Evolutionary conservation across 352 stramenopile species (phyloP).

Genomic region (Pythium diclinum): DNA sequence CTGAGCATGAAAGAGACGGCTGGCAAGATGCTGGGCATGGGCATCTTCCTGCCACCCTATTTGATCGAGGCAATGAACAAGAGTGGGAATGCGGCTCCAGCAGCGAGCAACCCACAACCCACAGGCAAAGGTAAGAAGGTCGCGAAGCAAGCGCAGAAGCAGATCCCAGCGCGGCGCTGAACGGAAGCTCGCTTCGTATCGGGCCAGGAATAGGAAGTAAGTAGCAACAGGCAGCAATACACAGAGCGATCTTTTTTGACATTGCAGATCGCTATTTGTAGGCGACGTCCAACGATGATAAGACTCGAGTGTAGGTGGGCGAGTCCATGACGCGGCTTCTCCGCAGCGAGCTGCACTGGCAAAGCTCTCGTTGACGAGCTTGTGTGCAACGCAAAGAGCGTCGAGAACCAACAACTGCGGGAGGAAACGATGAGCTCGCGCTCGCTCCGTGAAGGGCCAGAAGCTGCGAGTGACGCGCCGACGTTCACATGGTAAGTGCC

Average conservation of each 20-base stretch:
- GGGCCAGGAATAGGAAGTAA: neutral
- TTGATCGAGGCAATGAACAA: slow-evolving; percentile 5
- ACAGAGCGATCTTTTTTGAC: neutral
- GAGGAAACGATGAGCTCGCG: slow-evolving; percentile 20
- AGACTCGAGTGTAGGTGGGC: neutral
- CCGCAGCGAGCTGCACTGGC: neutral
- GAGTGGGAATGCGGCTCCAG: neutral
- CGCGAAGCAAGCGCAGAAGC: neutral
- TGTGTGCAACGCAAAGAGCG: neutral
- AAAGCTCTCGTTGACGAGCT: slow-evolving; percentile 5
- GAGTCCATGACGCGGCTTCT: neutral
- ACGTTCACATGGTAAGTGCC: slow-evolving; percentile 66
- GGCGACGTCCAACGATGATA: neutral
- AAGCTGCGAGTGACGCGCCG: slow-evolving; percentile 32
- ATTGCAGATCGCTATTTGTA: slow-evolving; percentile 6
- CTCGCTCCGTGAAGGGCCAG: slow-evolving; percentile 12
- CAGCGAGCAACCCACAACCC: neutral
- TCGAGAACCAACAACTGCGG: neutral
- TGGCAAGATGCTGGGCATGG: slow-evolving; percentile 28
- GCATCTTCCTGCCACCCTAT: slow-evolving; percentile 26
- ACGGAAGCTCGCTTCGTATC: too few species aligned
- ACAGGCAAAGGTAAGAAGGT: neutral
- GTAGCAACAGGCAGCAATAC: neutral
- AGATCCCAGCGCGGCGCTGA: neutral
- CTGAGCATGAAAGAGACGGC: slow-evolving; percentile 20